Conservation (phyloP, 345 rosid species). For the Syzygium aromaticum region DNA sequence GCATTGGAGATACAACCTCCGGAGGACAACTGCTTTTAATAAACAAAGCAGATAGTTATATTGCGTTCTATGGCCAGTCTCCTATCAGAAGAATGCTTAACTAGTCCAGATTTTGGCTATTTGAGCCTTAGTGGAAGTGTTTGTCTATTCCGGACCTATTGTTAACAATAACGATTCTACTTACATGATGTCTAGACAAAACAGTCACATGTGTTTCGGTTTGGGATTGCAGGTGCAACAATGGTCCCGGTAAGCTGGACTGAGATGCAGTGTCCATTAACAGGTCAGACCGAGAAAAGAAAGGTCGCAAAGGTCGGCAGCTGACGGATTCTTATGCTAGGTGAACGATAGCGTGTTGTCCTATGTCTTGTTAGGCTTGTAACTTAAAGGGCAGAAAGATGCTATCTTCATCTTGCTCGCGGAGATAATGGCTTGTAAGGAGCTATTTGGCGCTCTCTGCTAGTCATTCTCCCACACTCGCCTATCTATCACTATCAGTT, state of each 20-base stretch:
- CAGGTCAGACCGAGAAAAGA: slow-evolving; percentile 73
- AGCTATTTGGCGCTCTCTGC: neutral
- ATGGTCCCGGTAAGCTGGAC: slow-evolving; percentile 96
- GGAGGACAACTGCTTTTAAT: neutral
- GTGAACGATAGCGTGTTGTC: neutral
- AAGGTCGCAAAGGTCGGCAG: slow-evolving; percentile 80
- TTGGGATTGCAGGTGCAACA: slow-evolving; percentile 49
- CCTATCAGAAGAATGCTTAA: neutral
- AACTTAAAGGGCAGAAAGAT: neutral
- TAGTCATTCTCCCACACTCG: neutral
- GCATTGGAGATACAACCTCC: neutral
- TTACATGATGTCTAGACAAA: neutral
- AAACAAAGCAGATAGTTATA: neutral
- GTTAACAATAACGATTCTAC: neutral
- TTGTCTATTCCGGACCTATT: too few relatives aligned
- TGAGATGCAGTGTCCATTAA: slow-evolving; percentile 89
- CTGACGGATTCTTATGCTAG: slow-evolving; percentile 7
- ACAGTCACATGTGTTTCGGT: neutral
- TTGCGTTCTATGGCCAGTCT: neutral
- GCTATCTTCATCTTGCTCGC: neutral
- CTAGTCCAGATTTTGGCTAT: neutral
- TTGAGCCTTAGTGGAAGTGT: neutral
- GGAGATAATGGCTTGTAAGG: too few relatives aligned
- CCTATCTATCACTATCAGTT: too few relatives aligned
- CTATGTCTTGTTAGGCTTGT: neutral